Percentiles rank a stretch among this genome's conserved stretches.
Conservation (phyloP, 2,329 filamentous ascomycete genomes). For the Aspergillus niger region DNA sequence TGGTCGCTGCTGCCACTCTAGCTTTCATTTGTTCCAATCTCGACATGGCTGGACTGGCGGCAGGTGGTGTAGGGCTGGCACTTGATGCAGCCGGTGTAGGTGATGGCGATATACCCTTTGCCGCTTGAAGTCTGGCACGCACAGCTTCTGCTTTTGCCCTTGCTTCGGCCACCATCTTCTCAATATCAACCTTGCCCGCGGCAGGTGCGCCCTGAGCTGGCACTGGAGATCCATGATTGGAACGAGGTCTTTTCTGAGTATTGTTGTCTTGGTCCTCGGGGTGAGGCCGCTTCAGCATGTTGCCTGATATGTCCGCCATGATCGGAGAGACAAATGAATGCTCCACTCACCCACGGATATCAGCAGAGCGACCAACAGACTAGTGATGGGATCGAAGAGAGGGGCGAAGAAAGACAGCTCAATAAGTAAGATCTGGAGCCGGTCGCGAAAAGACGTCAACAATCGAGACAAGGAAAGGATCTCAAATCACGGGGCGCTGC, state of each 20-base stretch:
- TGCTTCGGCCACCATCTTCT: conserved; percentile 51
- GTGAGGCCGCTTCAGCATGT: conserved; percentile 52
- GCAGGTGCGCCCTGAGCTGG: conserved; percentile 40
- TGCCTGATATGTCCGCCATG: conserved; percentile 48
- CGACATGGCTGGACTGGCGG: conserved; percentile 53
- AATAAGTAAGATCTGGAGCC: not conserved
- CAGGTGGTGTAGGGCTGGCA: conserved; percentile 41
- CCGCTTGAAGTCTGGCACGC: conserved; percentile 48
- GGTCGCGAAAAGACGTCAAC: not conserved
- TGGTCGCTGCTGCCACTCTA: conserved; percentile 73
- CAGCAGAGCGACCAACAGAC: conserved; percentile 4
- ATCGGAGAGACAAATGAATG: conserved; percentile 5
- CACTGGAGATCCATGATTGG: conserved; percentile 52
- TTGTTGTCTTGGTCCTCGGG: conserved; percentile 49
- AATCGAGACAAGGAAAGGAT: conserved; percentile 8
- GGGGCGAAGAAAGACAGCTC: not conserved
- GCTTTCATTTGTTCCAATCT: conserved; percentile 79
- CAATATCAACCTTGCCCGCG: conserved; percentile 47
- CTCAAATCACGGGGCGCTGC: conserved; percentile 15
- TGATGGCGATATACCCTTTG: conserved; percentile 28
- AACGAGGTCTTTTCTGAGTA: conserved; percentile 51
- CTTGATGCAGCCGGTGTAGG: conserved; percentile 31
- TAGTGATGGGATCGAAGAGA: not conserved
- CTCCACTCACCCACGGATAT: conserved; percentile 17
- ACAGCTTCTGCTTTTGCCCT: conserved; percentile 52